A percentile compares a stretch with the other conserved stretches of the same genome.
Conservation (phyloP, 2,329 filamentous ascomycete species). For the Ophiocordyceps australis region DNA sequence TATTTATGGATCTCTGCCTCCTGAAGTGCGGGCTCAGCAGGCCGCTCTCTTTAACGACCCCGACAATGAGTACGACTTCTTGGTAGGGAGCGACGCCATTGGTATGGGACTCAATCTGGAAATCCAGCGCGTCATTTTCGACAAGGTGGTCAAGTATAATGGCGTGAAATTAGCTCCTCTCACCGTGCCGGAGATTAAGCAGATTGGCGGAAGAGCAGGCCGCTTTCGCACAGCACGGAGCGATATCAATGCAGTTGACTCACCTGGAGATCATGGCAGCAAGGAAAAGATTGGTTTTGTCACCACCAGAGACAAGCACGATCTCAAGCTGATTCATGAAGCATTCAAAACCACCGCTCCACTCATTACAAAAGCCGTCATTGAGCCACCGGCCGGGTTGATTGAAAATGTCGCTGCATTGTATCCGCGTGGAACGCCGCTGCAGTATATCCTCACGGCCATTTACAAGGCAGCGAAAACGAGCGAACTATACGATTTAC, state of each 20-base stretch:
- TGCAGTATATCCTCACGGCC: slow-evolving; percentile 65
- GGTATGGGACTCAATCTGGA: slow-evolving; percentile 93
- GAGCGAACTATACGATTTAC: slow-evolving; percentile 49
- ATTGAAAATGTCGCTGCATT: slow-evolving; percentile 64
- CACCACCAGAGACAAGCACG: slow-evolving; percentile 55
- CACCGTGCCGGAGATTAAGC: slow-evolving; percentile 65
- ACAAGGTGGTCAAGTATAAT: slow-evolving; percentile 56
- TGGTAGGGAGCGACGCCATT: slow-evolving; percentile 89
- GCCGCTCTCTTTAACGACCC: slow-evolving; percentile 89
- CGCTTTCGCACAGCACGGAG: slow-evolving; percentile 52
- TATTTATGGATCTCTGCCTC: slow-evolving; percentile 80
- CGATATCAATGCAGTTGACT: slow-evolving; percentile 2
- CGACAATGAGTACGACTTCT: slow-evolving; percentile 83
- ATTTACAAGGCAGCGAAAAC: slow-evolving; percentile 51
- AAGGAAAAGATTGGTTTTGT: slow-evolving; percentile 48
- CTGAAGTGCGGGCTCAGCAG: slow-evolving; percentile 83
- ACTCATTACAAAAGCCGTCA: slow-evolving; percentile 51
- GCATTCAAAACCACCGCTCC: slow-evolving; percentile 47
- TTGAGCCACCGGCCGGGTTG: slow-evolving; percentile 53
- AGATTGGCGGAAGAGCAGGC: slow-evolving; percentile 86
- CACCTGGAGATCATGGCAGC: slow-evolving; percentile 1
- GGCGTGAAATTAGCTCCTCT: slow-evolving; percentile 39
- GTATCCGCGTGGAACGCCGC: slow-evolving; percentile 64
- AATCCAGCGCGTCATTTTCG: slow-evolving; percentile 82
- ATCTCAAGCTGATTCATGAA: slow-evolving; percentile 42